These are phyloP conservation scores for Yamadazyma buinensis DNA, from an alignment of 1,139 yeast species.

Conservation along the genomic window DNA sequence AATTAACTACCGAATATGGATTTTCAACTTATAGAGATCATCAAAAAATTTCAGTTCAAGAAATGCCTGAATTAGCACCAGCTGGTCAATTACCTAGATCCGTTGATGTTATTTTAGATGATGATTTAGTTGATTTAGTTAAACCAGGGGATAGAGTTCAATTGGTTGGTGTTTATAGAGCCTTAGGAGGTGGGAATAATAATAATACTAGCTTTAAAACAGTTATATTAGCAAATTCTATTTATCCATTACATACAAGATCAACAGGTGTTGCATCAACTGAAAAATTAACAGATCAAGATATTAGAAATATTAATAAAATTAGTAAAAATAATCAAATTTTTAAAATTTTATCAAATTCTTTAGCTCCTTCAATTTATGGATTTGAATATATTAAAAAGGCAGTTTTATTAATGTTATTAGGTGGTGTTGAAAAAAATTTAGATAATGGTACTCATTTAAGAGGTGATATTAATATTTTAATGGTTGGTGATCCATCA, in stretches of 20 bases:
- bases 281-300: conserved; percentile 74
- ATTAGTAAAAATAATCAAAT: conserved; percentile 64
- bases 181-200: conserved; percentile 79
- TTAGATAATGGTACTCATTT: conserved; percentile 93
- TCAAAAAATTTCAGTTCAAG: conserved; percentile 90
- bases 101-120: conserved; percentile 86
- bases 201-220: conserved; percentile 71
- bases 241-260: conserved; percentile 83
- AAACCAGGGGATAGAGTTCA: conserved; percentile 98
- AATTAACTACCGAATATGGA: conserved; percentile 87
- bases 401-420: conserved; percentile 84
- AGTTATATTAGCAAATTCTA: conserved; percentile 79
- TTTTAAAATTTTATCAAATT: conserved; percentile 76
- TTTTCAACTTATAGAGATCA: conserved; percentile 91
- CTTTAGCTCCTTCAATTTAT: conserved; percentile 93
- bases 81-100: conserved; percentile 97
- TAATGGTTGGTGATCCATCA: conserved; percentile 99
- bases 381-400: conserved; percentile 90
- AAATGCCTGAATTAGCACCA: conserved; percentile 98
- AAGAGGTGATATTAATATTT: conserved; percentile 93
- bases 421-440: conserved; percentile 95
- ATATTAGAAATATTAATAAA: conserved; percentile 82
- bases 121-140: conserved; percentile 85
- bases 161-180: conserved; percentile 89
- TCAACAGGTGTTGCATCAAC: conserved; percentile 81